Evolutionary conservation across 169 alveolate species (phyloP).

Genomic region (Eimeria nieschulzi): DNA sequence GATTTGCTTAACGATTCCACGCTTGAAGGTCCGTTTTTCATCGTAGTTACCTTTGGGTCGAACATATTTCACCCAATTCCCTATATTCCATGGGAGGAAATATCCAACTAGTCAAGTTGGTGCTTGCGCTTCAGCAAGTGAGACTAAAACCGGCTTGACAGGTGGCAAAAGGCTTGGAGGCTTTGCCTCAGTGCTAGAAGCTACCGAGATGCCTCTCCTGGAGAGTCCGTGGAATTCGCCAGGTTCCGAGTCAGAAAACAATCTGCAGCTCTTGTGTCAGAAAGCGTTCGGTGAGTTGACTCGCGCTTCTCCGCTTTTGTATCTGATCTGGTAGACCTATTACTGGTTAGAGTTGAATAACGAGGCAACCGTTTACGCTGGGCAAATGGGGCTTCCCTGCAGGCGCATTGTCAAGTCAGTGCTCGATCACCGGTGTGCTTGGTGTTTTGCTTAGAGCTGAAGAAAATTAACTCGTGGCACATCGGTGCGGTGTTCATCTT

Average conservation of each 20-base stretch:
- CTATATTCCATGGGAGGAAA: too few species aligned
- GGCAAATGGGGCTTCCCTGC: not conserved
- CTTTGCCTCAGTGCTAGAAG: not conserved
- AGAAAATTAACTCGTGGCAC: slow-evolving; percentile 2
- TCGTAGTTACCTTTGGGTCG: not conserved
- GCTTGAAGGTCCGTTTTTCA: slow-evolving; percentile 1
- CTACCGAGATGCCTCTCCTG: slow-evolving; percentile 3
- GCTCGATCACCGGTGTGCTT: not conserved
- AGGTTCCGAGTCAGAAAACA: not conserved
- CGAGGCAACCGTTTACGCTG: not conserved
- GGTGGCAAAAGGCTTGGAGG: not conserved
- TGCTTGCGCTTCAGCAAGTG: slow-evolving; percentile 16
- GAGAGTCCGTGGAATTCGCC: not conserved
- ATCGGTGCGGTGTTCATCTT: slow-evolving; percentile 26
- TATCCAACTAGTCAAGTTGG: not conserved
- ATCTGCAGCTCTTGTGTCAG: not conserved
- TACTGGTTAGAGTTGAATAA: not conserved
- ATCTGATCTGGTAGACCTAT: too few species aligned
- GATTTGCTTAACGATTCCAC: not conserved
- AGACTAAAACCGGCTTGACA: not conserved
- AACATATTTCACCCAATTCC: not conserved
- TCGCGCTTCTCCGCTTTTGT: not conserved
- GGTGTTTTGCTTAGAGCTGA: slow-evolving; percentile 6
- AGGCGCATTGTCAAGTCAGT: not conserved
- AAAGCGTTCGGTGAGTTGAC: slow-evolving; percentile 25